Evolutionary conservation across 169 alveolate genomes (phyloP).

Genomic region (Babesia microti): DNA sequence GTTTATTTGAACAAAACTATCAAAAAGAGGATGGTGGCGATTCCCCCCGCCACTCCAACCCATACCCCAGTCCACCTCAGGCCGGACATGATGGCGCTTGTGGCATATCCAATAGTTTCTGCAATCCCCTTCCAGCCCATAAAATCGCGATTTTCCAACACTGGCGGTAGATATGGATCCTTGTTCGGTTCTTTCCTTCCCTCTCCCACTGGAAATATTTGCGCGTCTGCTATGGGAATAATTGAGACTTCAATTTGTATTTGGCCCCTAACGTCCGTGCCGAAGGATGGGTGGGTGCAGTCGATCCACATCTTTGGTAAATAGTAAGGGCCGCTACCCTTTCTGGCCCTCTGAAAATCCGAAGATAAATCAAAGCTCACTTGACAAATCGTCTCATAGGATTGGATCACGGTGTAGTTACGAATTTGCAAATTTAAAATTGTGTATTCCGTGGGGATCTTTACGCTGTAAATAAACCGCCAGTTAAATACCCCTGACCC

Average conservation of each 20-base stretch:
- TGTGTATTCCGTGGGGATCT: slow-evolving; percentile 75
- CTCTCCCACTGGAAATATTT: slow-evolving; percentile 73
- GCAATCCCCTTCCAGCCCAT: slow-evolving; percentile 78
- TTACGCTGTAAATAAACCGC: slow-evolving; percentile 72
- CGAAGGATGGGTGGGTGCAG: slow-evolving; percentile 67
- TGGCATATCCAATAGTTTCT: slow-evolving; percentile 63
- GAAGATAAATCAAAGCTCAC: slow-evolving; percentile 62
- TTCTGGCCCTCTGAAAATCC: slow-evolving; percentile 67
- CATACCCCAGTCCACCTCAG: slow-evolving; percentile 52
- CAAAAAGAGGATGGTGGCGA: slow-evolving; percentile 25
- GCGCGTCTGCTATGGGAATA: slow-evolving; percentile 67
- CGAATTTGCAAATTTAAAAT: slow-evolving; percentile 67
- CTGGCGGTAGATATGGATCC: slow-evolving; percentile 74
- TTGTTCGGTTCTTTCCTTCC: slow-evolving; percentile 81
- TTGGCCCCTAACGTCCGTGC: slow-evolving; percentile 65
- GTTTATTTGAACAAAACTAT: slow-evolving; percentile 24
- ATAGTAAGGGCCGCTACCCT: slow-evolving; percentile 52
- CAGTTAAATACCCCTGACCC: slow-evolving; percentile 78
- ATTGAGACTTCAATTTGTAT: slow-evolving; percentile 72
- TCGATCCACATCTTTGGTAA: slow-evolving; percentile 62
- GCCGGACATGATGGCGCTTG: slow-evolving; percentile 64
- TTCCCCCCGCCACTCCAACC: slow-evolving; percentile 20
- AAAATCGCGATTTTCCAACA: slow-evolving; percentile 73
- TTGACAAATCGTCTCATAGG: slow-evolving; percentile 73
- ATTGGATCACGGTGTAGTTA: slow-evolving; percentile 49